Evolutionary conservation across 257 asterid species (phyloP), one percentile per base, ranked within the genome.

Genomic region (Misopates orontium): DNA sequence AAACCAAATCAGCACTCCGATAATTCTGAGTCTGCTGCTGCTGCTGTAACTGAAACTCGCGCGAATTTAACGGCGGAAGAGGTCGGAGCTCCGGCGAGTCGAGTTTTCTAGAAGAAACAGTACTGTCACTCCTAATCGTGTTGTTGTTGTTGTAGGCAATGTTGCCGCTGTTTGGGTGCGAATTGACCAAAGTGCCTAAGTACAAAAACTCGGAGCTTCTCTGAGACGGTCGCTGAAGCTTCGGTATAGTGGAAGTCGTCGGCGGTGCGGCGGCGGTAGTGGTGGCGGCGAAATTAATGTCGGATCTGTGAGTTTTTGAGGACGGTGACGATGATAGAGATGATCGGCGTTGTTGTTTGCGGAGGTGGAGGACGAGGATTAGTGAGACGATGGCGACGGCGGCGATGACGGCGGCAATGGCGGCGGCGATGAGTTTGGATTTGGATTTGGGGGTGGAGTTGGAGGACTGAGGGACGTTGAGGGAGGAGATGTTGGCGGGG

Each of bases 81-180:
- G 98, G 98, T 1, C 90, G 84, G 76, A 92, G 90, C 82, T 92
- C 98, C 75, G 98, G 98, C 47, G 98, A 92, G 61, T 82, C 91
- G 74, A 78, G 45, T 67, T 85, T 93, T 20, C 84, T 60, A 9
- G 79, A 39, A 57, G 79, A 73, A 49, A 63, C 62, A n/a, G 50
- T 62, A 17, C 40, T 60, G 45, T 31, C 56, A 48, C 23, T 14
- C 40, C 68, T 11, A 68, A 72, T 69, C 24, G 58, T 56, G 49
- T 71, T 62, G 61, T 72, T 78, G 51, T 79, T 78, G 23, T 48
- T 68, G 39, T 54, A 58, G 28, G 56, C 70, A 63, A 62, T 54
- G 54, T 21, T 61, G 45, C 44, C 58, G 16, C 70, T 86, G 23
- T 76, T 78, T 62, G 81, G 82, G 49, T 87, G 95, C 4, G 99